Conservation (phyloP, 768 basidiomycete genomes). For the Auricularia heimuer region DNA sequence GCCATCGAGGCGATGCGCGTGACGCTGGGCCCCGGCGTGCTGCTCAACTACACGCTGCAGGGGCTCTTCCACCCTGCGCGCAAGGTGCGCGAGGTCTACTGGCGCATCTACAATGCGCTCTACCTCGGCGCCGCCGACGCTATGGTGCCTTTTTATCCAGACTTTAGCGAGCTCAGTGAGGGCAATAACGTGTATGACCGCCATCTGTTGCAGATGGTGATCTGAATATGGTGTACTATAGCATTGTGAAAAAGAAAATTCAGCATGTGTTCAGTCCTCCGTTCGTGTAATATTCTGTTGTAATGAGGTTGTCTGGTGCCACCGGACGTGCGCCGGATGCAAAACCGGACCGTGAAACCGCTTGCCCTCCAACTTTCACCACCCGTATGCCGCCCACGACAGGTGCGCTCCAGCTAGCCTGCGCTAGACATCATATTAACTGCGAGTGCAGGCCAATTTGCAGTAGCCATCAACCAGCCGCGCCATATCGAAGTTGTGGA, state of each 20-base stretch:
- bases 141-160: conserved; percentile 91
- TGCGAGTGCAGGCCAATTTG: neutral
- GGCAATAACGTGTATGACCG: conserved; percentile 84
- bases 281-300: too few species aligned
- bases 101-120: conserved; percentile 90
- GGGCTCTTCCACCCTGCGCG: conserved; percentile 96
- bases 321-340: too few species aligned
- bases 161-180: conserved; percentile 82
- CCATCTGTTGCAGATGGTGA: conserved; percentile 75
- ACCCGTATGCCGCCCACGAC: neutral
- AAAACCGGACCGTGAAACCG: too few species aligned
- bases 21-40: conserved; percentile 84
- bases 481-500: neutral
- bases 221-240: conserved; percentile 27
- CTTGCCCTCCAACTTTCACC: neutral
- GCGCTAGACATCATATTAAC: neutral
- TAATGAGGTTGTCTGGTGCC: too few species aligned
- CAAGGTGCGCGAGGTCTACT: conserved; percentile 96
- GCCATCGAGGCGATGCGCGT: conserved; percentile 97
- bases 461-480: neutral
- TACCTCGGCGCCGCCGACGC: conserved; percentile 88
- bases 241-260: neutral
- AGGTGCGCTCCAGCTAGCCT: neutral
- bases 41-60: conserved; percentile 87
- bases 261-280: too few species aligned